Evolutionary conservation across 2,329 filamentous ascomycete genomes (phyloP), one percentile per base, ranked within the genome.

Genomic region (Didymellaceae sp.): DNA sequence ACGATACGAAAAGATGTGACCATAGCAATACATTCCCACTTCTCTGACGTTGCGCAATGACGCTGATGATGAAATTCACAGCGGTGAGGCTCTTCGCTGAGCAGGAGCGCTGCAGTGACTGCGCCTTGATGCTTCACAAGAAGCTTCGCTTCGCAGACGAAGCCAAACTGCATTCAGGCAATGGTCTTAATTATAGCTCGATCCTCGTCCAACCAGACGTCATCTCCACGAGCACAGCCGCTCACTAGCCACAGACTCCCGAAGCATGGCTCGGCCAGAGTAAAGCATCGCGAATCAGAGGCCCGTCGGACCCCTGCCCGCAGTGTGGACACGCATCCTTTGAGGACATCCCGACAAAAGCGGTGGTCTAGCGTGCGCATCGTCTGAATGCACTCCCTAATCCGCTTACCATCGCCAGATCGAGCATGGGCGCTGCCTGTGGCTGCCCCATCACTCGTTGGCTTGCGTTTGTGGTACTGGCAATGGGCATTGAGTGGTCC

Each of bases 401-500:
- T 61, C 59, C 68, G 68, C 70, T 63, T 70, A 44, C 50, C 47
- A 53, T 70, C 42, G 45, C 68, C 65, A 45, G 50, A 63, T 62
- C 20, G 41, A 57, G 68, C 50, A 31, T 62, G 38, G 58, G 59
- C 52, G 18, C 56, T 59, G 54, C 47, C 51, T 56, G 42, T 49
- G 26, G 40, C 49, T 52, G 59, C 45, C 39, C 40, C 30, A 40
- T 55, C 39, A 66, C 58, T 68, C 61, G 66, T 59, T 56, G 46
- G 34, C 45, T n/a, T 14, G 50, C 53, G 54, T 54, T 50, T 32
- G 45, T 52, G 46, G 52, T 55, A 43, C 37, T 57, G 57, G 50
- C 49, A 60, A 66, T 54, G 34, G 59, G 63, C 45, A 57, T 60
- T 51, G 61, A 45, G 57, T 44, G 51, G 41, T 41, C 53, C 54